phyloP scores from a whole-genome alignment of 2,329 filamentous ascomycete species.

The Aspergillus novofumigatus region DNA sequence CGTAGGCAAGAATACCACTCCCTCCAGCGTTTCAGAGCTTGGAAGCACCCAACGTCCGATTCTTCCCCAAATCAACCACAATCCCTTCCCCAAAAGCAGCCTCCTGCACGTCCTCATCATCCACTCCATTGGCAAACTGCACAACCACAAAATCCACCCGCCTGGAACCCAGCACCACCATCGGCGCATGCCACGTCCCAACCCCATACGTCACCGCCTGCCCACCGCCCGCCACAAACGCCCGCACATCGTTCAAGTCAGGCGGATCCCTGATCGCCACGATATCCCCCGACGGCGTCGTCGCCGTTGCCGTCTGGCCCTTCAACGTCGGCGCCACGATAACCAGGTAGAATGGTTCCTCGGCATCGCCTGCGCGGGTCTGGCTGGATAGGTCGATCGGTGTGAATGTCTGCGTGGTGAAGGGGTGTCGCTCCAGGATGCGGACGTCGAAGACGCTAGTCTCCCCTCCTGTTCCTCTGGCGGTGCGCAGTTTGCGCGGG shows the following conservation, averaged over 20 bases:
- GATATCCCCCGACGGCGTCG: conserved; percentile 19
- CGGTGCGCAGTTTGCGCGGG: conserved; percentile 53
- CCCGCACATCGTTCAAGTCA: conserved; percentile 64
- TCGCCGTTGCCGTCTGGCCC: conserved; percentile 32
- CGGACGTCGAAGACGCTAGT: conserved; percentile 57
- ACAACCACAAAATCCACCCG: conserved; percentile 82
- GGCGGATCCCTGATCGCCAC: conserved; percentile 53
- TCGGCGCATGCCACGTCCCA: conserved; percentile 94
- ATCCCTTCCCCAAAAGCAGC: conserved; percentile 48
- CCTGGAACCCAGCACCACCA: conserved; percentile 73
- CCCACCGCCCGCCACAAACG: conserved; percentile 71
- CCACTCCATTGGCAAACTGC: conserved; percentile 82
- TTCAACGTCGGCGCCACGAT: conserved; percentile 78
- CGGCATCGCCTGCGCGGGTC: conserved; percentile 18
- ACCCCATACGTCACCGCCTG: conserved; percentile 90
- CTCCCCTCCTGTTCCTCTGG: conserved; percentile 6
- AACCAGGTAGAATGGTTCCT: conserved; percentile 62
- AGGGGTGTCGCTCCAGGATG: conserved; percentile 87
- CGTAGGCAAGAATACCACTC: not conserved
- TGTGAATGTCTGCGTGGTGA: conserved; percentile 88
- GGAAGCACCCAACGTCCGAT: not conserved
- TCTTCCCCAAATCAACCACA: conserved; percentile 26
- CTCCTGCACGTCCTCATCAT: conserved; percentile 83
- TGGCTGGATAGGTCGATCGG: conserved; percentile 58
- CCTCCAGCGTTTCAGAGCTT: not conserved